Evolutionary conservation across 108 stramenopile species (phyloP), one percentile per base, ranked within the genome.

Genomic region (Skeletonema marinoi): DNA sequence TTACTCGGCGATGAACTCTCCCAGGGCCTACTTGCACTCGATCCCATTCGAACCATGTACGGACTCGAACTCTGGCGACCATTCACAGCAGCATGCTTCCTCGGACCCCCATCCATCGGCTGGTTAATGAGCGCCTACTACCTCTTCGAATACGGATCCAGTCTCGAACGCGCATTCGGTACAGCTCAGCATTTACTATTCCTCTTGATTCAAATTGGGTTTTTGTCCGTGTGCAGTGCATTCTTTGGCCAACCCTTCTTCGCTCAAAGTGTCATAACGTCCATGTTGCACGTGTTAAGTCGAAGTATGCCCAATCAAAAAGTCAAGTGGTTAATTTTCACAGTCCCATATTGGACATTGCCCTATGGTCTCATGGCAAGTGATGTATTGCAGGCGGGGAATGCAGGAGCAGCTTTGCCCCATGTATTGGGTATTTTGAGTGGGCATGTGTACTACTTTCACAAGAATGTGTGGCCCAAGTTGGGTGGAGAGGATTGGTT

Each of bases 61-160:
- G 93, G 93, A 13, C 63, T 94, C 32, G 89, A 96, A 71, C 70
- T 92, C 10, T 96, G 96, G 96, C 84, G 96, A 39, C 88, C 88
- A 11, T 72, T 96, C 58, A 93, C 96, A 12, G 93, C 96, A 19
- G 93, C 93, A 31, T 85, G 88, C 14, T 94, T 92, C 77, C 78
- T 95, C 48, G 96, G 96, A 16, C 90, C 90, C 48, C 91, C 92
- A n/a, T 92, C 89, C 69, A 89, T 96, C 32, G 78, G 85, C 41
- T 94, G 92, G 92, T 80, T 94, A 30, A 89, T 94, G 92, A 90
- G 78, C 78, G 88, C 85, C 4, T 96, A 95, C 80, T 95, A 93
- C 71, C 76, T 96, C 0, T 92, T 88, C 62, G 82, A 95, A 74
- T 92, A 96, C 71, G 96, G 96, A 12, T 86, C 89, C 10, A 80